phyloP scores from a whole-genome alignment of 306 rosid species.

The Gynostemma pentaphyllum region DNA sequence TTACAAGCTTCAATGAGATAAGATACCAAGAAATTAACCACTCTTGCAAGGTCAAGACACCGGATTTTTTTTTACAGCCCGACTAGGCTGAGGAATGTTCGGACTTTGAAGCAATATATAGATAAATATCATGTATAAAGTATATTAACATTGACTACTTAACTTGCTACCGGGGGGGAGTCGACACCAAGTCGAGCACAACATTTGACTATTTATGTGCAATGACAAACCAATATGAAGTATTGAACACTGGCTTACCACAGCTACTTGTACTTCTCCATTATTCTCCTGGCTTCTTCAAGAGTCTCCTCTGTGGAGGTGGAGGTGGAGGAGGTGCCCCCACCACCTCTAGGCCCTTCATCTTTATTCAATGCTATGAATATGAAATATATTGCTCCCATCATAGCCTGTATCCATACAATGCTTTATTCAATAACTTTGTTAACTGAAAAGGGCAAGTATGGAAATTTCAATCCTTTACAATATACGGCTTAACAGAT shows the following conservation, averaged over 20 bases:
- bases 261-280: conserved; percentile 85
- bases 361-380: conserved; percentile 81
- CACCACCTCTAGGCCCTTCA: conserved; percentile 36
- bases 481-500: no score
- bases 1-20: background rate
- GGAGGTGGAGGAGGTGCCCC: conserved; percentile 15
- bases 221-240: background rate
- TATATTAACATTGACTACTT: background rate
- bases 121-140: background rate
- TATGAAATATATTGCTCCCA: conserved; percentile 73
- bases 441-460: background rate
- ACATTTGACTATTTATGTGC: background rate
- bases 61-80: background rate
- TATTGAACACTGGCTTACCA: conserved; percentile 16
- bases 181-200: background rate
- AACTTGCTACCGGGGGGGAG: background rate
- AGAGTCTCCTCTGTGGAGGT: conserved; percentile 46
- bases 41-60: background rate
- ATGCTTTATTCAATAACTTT: background rate
- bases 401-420: conserved; percentile 45
- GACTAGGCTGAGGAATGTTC: background rate
- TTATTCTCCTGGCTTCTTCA: conserved; percentile 87
- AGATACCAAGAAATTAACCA: background rate
- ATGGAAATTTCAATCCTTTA: background rate
- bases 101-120: background rate